These are phyloP conservation scores for Pilatotrama ljubarskyi DNA, from an alignment of 768 basidiomycete species.

Conservation along the genomic window DNA sequence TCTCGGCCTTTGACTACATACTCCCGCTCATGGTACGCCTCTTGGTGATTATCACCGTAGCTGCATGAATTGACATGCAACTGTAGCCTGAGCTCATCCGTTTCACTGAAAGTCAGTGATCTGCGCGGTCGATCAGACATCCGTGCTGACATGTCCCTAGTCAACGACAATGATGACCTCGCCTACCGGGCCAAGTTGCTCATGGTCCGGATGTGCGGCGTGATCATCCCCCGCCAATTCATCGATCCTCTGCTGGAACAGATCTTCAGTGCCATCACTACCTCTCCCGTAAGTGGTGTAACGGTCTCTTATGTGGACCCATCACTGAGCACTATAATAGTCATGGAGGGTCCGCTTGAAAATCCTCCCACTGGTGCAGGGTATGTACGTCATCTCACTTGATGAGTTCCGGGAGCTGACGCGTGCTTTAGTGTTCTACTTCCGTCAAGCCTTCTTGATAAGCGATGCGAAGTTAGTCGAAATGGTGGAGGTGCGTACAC, in stretches of 20 bases:
- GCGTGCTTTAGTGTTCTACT: slow-evolving; percentile 66
- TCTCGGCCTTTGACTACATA: slow-evolving; percentile 77
- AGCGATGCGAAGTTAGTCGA: slow-evolving; percentile 72
- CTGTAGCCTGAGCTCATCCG: slow-evolving; percentile 70
- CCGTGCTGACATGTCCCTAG: slow-evolving; percentile 34
- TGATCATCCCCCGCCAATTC: slow-evolving; percentile 71
- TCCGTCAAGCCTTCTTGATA: slow-evolving; percentile 84
- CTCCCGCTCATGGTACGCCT: slow-evolving; percentile 71
- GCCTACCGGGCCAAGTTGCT: slow-evolving; percentile 63
- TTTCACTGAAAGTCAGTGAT: slow-evolving; percentile 62
- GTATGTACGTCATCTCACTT: slow-evolving; percentile 30
- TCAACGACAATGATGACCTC: slow-evolving; percentile 75
- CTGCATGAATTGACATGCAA: neutral
- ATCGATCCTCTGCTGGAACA: slow-evolving; percentile 68
- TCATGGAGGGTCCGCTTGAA: slow-evolving; percentile 89
- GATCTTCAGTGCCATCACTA: slow-evolving; percentile 76
- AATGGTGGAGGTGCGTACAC: slow-evolving; percentile 67
- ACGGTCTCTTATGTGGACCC: neutral
- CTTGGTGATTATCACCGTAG: neutral
- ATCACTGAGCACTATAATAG: slow-evolving; percentile 37
- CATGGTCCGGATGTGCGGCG: slow-evolving; percentile 82
- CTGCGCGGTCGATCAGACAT: too few species aligned
- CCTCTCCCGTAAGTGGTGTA: slow-evolving; percentile 58
- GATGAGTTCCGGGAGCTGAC: neutral
- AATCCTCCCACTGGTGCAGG: slow-evolving; percentile 82